These are phyloP conservation scores for Ogataea polymorpha DNA, from an alignment of 805 yeast genomes.

Conservation along the genomic window DNA sequence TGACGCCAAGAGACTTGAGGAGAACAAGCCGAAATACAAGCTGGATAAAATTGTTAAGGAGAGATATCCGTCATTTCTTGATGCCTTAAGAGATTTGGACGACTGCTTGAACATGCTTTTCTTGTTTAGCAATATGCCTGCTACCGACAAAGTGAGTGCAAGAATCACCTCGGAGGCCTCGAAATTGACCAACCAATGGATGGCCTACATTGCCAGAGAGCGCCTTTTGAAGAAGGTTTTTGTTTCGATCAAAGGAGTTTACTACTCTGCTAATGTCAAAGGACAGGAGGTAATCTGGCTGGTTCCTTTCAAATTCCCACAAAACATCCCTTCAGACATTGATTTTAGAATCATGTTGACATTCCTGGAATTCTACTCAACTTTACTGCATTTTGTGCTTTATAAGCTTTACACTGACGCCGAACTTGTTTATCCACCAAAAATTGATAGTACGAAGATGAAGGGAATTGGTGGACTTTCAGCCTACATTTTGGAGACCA, in stretches of 20 bases:
- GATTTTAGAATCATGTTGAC: slow-evolving; percentile 97
- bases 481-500: slow-evolving; percentile 70
- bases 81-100: slow-evolving; percentile 89
- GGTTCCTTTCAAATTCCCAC: slow-evolving; percentile 96
- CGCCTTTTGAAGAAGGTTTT: slow-evolving; percentile 81
- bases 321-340: slow-evolving; percentile 87
- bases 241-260: slow-evolving; percentile 95
- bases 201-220: slow-evolving; percentile 87
- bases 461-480: slow-evolving; percentile 89
- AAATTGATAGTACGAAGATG: slow-evolving; percentile 64
- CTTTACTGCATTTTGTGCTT: slow-evolving; percentile 82
- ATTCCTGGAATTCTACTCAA: slow-evolving; percentile 92
- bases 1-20: slow-evolving; percentile 83
- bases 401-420: slow-evolving; percentile 83
- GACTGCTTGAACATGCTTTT: slow-evolving; percentile 95
- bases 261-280: slow-evolving; percentile 82
- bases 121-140: slow-evolving; percentile 91
- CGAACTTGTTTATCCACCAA: slow-evolving; percentile 89
- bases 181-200: slow-evolving; percentile 87
- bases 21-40: slow-evolving; percentile 76
- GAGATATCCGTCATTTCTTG: slow-evolving; percentile 90
- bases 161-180: slow-evolving; percentile 86
- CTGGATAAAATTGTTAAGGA: slow-evolving; percentile 91
- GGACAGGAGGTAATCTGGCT: slow-evolving; percentile 97
- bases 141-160: slow-evolving; percentile 77